Evolutionary conservation across 2,329 filamentous ascomycete species (phyloP).

Genomic region (Scedosporium minutisporum): DNA sequence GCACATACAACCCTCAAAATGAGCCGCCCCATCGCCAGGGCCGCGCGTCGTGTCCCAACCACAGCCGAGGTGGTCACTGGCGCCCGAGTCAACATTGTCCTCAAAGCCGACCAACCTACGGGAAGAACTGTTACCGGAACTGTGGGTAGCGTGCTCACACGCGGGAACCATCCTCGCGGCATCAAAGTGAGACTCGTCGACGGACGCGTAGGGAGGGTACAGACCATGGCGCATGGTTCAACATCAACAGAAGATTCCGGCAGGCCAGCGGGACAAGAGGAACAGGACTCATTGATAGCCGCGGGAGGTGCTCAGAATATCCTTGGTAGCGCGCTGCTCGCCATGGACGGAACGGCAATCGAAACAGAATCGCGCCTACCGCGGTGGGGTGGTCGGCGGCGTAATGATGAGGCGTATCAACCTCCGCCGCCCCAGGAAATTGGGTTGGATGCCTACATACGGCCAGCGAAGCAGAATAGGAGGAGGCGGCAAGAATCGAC

Average conservation of each 20-base stretch:
- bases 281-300: conserved; percentile 12
- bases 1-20: background rate
- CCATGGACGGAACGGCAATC: conserved; percentile 14
- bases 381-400: conserved; percentile 23
- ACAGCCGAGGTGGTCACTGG: conserved; percentile 48
- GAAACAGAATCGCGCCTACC: conserved; percentile 17
- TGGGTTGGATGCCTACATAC: conserved; percentile 42
- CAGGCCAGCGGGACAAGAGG: background rate
- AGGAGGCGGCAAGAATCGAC: conserved; percentile 9
- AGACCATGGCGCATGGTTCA: conserved; percentile 38
- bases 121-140: conserved; percentile 59
- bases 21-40: background rate
- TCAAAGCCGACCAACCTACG: conserved; percentile 68
- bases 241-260: background rate
- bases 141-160: conserved; percentile 59
- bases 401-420: conserved; percentile 24
- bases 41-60: conserved; percentile 28
- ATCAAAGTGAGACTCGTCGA: conserved; percentile 69
- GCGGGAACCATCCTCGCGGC: conserved; percentile 65
- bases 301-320: conserved; percentile 9
- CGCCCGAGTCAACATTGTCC: conserved; percentile 58
- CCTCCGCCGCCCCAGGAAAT: conserved; percentile 29
- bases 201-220: conserved; percentile 65
- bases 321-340: background rate
- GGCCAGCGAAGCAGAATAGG: conserved; percentile 21